These are phyloP conservation scores for Pyrenopolyporus hunteri DNA, from an alignment of 495 filamentous ascomycete genomes.

Conservation along the genomic window DNA sequence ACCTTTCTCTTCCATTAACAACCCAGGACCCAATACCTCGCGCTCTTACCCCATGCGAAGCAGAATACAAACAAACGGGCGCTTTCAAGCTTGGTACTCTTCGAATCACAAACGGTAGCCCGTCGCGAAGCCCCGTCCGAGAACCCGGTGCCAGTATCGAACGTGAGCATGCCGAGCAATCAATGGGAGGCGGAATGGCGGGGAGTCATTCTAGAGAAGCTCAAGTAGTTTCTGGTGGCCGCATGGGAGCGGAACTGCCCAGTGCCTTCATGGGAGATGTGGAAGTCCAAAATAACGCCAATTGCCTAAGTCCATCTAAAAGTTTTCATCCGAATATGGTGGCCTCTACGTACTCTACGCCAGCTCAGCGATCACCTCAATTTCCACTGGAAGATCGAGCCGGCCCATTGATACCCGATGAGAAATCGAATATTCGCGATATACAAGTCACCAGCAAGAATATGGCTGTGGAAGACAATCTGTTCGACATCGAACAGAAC, in stretches of 20 bases:
- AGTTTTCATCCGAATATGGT: constrained; percentile 42
- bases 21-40: constrained; percentile 43
- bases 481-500: constrained; percentile 52
- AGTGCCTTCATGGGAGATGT: neutral
- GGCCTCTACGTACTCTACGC: constrained; percentile 24
- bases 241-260: neutral
- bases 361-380: neutral
- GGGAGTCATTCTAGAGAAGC: constrained; percentile 4
- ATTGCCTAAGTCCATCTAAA: constrained; percentile 13
- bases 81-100: constrained; percentile 65
- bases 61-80: constrained; percentile 60
- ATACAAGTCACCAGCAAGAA: constrained; percentile 55
- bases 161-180: neutral
- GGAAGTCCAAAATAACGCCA: neutral
- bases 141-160: constrained; percentile 2
- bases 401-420: constrained; percentile 2
- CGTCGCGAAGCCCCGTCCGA: constrained; percentile 35
- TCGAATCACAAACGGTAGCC: constrained; percentile 63
- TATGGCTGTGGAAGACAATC: constrained; percentile 53
- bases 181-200: neutral
- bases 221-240: neutral
- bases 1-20: constrained; percentile 39
- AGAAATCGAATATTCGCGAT: constrained; percentile 32
- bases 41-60: constrained; percentile 52
- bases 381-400: constrained; percentile 13